Evolutionary conservation across 1,284 basidiomycete genomes (phyloP).

Genomic region (Porodaedalea pini): DNA sequence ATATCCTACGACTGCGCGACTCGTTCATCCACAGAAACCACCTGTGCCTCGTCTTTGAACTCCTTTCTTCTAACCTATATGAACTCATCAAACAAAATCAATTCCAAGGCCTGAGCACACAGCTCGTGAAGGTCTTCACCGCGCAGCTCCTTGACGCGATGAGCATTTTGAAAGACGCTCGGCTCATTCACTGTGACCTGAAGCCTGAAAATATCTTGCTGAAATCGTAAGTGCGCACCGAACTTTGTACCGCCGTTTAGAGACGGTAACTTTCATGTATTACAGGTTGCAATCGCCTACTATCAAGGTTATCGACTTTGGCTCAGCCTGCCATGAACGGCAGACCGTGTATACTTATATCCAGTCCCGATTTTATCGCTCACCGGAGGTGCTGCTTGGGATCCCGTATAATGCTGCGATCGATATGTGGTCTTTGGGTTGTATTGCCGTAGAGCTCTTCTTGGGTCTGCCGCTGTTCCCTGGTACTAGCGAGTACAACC

Average conservation of each 20-base stretch:
- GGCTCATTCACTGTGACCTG: conserved; percentile 96
- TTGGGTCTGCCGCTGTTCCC: conserved; percentile 95
- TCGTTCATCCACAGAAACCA: conserved; percentile 97
- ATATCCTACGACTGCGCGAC: conserved; percentile 92
- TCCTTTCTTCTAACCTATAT: conserved; percentile 96
- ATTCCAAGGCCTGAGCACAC: conserved; percentile 95
- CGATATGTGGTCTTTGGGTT: conserved; percentile 95
- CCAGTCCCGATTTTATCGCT: conserved; percentile 97
- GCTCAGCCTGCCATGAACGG: conserved; percentile 96
- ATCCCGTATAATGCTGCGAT: conserved; percentile 93
- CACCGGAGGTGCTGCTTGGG: conserved; percentile 94
- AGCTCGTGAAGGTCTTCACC: conserved; percentile 97
- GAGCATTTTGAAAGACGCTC: conserved; percentile 90
- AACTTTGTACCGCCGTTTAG: conserved; percentile 14
- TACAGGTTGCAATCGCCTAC: conserved; percentile 89
- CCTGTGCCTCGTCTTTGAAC: conserved; percentile 95
- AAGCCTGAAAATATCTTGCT: conserved; percentile 97
- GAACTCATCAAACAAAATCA: conserved; percentile 99
- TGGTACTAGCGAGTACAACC: conserved; percentile 98
- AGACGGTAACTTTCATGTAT: neutral
- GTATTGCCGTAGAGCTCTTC: conserved; percentile 98
- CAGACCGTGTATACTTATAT: conserved; percentile 99
- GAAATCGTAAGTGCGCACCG: conserved; percentile 70
- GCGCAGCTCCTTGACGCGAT: conserved; percentile 92
- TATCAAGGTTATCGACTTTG: conserved; percentile 99